These are phyloP conservation scores for Lactarius hengduanensis DNA, from an alignment of 768 basidiomycete species.

Conservation along the genomic window DNA sequence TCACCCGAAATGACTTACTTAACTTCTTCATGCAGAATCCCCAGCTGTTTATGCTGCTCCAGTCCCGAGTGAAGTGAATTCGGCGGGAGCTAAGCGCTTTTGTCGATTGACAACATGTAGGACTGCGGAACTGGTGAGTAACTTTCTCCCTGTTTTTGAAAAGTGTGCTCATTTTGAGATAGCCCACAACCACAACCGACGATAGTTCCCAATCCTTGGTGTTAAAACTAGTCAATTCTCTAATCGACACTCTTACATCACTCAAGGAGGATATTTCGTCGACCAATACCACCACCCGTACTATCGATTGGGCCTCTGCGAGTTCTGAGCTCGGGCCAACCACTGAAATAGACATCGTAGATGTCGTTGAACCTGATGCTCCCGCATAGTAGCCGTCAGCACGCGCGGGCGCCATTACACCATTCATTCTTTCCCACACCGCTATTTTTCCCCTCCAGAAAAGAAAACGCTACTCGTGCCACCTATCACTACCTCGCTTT, in stretches of 20 bases:
- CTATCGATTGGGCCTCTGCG: not conserved
- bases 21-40: not conserved
- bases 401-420: not conserved
- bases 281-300: not conserved
- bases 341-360: not conserved
- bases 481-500: not conserved
- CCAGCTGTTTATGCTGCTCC: constrained; percentile 11
- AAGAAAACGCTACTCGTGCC: not conserved
- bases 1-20: not conserved
- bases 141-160: not conserved
- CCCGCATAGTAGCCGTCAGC: not conserved
- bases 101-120: not conserved
- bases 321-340: not conserved
- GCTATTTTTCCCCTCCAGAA: not conserved
- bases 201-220: not conserved
- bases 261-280: not conserved
- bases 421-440: not conserved
- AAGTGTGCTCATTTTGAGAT: not conserved
- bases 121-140: not conserved
- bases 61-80: not conserved
- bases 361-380: not conserved
- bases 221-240: not conserved
- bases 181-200: not conserved
- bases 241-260: not conserved
- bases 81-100: not conserved